phyloP scores from a whole-genome alignment of 106 monocot genomes.

The Platanthera guangdongensis region DNA sequence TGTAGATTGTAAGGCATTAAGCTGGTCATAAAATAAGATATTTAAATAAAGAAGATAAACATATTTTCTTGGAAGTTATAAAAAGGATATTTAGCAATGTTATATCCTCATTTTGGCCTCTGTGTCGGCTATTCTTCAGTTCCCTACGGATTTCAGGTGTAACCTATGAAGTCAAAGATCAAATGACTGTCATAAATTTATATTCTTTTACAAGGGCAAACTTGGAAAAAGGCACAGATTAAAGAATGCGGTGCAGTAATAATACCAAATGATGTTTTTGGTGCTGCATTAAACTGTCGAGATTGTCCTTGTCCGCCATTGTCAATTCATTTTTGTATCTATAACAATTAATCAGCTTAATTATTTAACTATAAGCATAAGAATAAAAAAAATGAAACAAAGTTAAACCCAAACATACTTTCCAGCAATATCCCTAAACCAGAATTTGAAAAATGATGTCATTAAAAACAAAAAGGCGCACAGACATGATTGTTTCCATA shows the following conservation, averaged over 20 bases:
- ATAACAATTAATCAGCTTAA: conserved; percentile 8
- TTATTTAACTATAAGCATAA: neutral
- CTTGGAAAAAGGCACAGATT: neutral
- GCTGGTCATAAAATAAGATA: neutral
- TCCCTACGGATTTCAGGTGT: conserved; percentile 96
- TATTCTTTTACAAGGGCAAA: neutral
- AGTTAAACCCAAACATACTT: neutral
- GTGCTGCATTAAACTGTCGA: conserved; percentile 39
- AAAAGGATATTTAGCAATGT: conserved; percentile 83
- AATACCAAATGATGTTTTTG: conserved; percentile 77
- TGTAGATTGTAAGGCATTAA: neutral
- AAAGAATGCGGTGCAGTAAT: neutral
- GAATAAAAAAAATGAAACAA: neutral
- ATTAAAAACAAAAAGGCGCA: neutral
- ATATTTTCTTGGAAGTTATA: too few relatives aligned
- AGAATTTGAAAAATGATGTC: neutral
- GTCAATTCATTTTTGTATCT: conserved; percentile 73
- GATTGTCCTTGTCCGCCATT: conserved; percentile 45
- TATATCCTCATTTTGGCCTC: conserved; percentile 67
- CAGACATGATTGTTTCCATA: neutral
- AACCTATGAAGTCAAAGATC: conserved; percentile 38
- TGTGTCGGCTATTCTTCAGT: conserved; percentile 60
- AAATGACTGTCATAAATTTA: neutral
- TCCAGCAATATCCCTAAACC: neutral
- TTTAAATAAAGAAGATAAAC: neutral